These are phyloP conservation scores for Borovskyia barvae DNA, from an alignment of 208 protist species.

Conservation along the genomic window DNA sequence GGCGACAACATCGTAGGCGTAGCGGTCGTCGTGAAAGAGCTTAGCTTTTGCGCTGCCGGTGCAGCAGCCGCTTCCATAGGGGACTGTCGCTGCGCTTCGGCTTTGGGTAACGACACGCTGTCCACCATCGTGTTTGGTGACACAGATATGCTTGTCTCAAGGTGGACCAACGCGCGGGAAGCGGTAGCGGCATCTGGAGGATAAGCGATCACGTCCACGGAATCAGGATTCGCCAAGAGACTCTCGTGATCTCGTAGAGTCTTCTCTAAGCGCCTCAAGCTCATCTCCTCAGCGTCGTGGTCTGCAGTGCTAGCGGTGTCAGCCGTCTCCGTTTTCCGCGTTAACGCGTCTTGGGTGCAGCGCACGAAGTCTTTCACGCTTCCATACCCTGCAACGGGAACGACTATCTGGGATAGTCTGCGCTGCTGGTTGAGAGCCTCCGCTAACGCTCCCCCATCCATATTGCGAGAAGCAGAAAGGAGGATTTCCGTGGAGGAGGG, in stretches of 20 bases:
- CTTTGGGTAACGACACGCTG: too few relatives aligned
- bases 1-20: too few relatives aligned
- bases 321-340: slow-evolving; percentile 21
- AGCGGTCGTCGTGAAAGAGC: too few relatives aligned
- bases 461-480: slow-evolving; percentile 26
- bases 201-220: slow-evolving; percentile 34
- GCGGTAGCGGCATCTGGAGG: not conserved
- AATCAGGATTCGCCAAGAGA: slow-evolving; percentile 37
- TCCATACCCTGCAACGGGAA: slow-evolving; percentile 30
- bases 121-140: too few relatives aligned
- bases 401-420: slow-evolving; percentile 32
- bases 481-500: slow-evolving; percentile 43
- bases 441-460: slow-evolving; percentile 20
- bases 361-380: slow-evolving; percentile 60
- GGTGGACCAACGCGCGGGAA: too few relatives aligned
- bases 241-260: slow-evolving; percentile 38
- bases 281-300: slow-evolving; percentile 16
- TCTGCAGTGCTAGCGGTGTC: slow-evolving; percentile 25
- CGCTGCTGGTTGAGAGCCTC: slow-evolving; percentile 35
- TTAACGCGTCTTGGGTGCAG: slow-evolving; percentile 21
- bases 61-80: too few relatives aligned
- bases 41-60: too few relatives aligned
- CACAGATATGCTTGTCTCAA: too few relatives aligned
- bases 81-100: too few relatives aligned
- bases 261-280: slow-evolving; percentile 34